Conservation (phyloP, 225 moss, liverwort and hornwort genomes). For the Polytrichum commune region DNA sequence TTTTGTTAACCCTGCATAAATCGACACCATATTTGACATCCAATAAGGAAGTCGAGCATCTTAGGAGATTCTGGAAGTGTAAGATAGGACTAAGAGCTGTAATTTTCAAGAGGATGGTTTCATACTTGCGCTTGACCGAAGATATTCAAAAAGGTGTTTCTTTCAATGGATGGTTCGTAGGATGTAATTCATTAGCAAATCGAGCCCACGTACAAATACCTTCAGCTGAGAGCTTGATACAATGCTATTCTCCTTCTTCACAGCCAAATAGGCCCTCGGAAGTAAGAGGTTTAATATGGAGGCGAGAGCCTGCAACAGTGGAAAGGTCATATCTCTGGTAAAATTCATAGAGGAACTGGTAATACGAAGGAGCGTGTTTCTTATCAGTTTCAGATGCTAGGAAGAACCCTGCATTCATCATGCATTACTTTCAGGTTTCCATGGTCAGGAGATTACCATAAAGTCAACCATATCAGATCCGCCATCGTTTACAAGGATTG, state of each 20-base stretch:
- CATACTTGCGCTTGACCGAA: not conserved
- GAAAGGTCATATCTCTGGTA: not conserved
- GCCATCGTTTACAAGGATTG: conserved; percentile 49
- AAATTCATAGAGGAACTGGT: not conserved
- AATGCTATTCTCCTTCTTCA: conserved; percentile 65
- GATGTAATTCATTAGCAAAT: not conserved
- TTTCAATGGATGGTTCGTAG: no score
- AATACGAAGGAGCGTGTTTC: not conserved
- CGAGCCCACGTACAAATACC: conserved; percentile 28
- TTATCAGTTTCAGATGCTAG: not conserved
- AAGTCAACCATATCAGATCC: conserved; percentile 63
- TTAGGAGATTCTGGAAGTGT: conserved; percentile 6
- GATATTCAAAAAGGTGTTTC: not conserved
- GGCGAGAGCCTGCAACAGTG: conserved; percentile 32
- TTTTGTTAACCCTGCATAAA: conserved; percentile 18
- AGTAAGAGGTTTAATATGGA: conserved; percentile 75
- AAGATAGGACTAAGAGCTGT: not conserved
- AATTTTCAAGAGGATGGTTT: not conserved
- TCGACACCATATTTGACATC: conserved; percentile 17
- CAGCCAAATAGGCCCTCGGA: conserved; percentile 84
- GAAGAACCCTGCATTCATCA: not conserved
- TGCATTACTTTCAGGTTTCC: not conserved
- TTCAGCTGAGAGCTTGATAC: conserved; percentile 83
- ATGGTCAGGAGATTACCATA: conserved; percentile 15
- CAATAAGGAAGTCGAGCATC: not conserved